These are phyloP conservation scores for Chaetomium tenue DNA, from an alignment of 495 filamentous ascomycete species.

Conservation along the genomic window DNA sequence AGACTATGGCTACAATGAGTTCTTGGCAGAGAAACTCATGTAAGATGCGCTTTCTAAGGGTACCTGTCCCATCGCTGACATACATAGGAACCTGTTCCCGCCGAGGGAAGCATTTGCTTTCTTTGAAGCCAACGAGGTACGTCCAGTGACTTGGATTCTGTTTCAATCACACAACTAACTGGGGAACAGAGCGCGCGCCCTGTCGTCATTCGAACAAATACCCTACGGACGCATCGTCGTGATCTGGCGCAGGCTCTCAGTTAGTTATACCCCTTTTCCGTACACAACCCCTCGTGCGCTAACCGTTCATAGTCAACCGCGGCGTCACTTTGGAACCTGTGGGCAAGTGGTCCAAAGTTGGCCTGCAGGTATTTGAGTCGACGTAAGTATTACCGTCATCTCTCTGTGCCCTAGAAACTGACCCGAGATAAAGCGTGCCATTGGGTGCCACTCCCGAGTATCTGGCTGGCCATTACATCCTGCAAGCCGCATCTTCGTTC, in stretches of 20 bases:
- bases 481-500: conserved; percentile 96
- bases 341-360: conserved; percentile 98
- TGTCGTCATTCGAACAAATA: conserved; percentile 82
- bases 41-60: neutral
- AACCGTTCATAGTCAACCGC: conserved; percentile 63
- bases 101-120: conserved; percentile 95
- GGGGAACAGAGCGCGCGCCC: conserved; percentile 61
- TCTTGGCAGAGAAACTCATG: conserved; percentile 41
- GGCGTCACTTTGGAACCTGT: conserved; percentile 95
- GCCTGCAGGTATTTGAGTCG: conserved; percentile 91
- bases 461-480: conserved; percentile 93
- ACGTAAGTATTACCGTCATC: conserved; percentile 35
- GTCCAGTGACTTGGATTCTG: neutral
- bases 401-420: too few relatives aligned
- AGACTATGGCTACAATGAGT: conserved; percentile 78
- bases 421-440: conserved; percentile 55
- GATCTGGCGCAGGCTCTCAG: conserved; percentile 88
- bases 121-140: conserved; percentile 93
- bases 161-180: neutral
- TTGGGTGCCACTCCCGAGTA: conserved; percentile 98
- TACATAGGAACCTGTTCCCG: conserved; percentile 72
- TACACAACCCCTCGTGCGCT: neutral
- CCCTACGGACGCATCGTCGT: conserved; percentile 84
- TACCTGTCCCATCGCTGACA: conserved; percentile 25
- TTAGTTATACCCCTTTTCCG: conserved; percentile 10